Conservation (phyloP, 2,329 filamentous ascomycete genomes). For the Aureobasidium lini region DNA sequence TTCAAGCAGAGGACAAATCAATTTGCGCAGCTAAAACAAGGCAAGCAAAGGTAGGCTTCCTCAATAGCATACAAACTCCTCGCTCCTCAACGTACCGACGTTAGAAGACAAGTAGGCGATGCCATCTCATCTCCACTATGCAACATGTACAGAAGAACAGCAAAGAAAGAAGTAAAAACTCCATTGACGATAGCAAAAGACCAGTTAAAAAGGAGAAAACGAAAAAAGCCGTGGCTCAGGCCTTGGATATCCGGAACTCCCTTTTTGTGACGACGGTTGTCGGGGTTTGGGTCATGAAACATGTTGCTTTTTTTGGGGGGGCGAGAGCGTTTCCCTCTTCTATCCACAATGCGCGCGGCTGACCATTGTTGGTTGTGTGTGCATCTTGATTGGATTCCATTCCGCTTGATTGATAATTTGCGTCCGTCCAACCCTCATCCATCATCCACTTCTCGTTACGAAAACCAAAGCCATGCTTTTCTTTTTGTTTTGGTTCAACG, state of each 20-base stretch:
- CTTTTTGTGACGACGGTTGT: constrained; percentile 14
- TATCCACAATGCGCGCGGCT: constrained; percentile 19
- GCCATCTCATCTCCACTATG: constrained; percentile 25
- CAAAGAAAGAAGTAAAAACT: constrained; percentile 14
- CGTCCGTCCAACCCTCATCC: constrained; percentile 12
- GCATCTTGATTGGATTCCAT: constrained; percentile 15
- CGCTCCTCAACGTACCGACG: constrained; percentile 15
- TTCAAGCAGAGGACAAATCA: constrained; percentile 12
- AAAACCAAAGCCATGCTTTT: constrained; percentile 14
- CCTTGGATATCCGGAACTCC: constrained; percentile 21
- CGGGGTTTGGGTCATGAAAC: constrained; percentile 16
- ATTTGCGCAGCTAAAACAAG: constrained; percentile 13
- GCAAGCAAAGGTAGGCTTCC: constrained; percentile 39
- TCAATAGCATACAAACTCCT: constrained; percentile 30
- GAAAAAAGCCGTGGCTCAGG: constrained; percentile 11
- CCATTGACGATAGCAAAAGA: constrained; percentile 14
- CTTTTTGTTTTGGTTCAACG: constrained; percentile 19
- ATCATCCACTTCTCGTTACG: constrained; percentile 11
- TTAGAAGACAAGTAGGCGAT: constrained; percentile 19
- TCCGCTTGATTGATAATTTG: constrained; percentile 17
- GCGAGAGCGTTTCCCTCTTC: constrained; percentile 20
- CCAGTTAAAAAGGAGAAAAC: constrained; percentile 11
- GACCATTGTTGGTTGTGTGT: constrained; percentile 11
- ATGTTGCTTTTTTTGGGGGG: constrained; percentile 16
- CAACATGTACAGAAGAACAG: constrained; percentile 16